phyloP scores from a whole-genome alignment of 2,329 filamentous ascomycete genomes.

The Didymella pinodella region DNA sequence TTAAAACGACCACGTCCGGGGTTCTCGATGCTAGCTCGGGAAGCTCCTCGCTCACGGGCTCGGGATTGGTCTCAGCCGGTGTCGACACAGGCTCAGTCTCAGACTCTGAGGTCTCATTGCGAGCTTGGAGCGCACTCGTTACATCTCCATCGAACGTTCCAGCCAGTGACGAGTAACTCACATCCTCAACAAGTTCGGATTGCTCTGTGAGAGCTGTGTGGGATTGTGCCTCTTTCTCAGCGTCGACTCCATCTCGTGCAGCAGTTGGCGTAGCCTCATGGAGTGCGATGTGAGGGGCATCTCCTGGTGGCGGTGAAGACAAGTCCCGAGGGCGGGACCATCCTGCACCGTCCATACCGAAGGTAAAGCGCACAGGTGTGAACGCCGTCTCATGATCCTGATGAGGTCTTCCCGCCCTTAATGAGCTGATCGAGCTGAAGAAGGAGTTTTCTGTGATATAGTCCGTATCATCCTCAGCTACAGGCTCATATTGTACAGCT shows the following conservation, averaged over 20 bases:
- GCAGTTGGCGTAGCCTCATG: background rate
- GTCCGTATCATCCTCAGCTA: slow-evolving; percentile 29
- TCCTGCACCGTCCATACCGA: slow-evolving; percentile 44
- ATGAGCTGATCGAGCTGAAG: slow-evolving; percentile 45
- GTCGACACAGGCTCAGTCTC: background rate
- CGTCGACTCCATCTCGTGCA: background rate
- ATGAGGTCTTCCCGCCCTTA: slow-evolving; percentile 32
- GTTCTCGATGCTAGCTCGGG: background rate
- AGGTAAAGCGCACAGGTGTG: slow-evolving; percentile 48
- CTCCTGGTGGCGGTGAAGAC: slow-evolving; percentile 30
- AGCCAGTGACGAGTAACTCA: background rate
- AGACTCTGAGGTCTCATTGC: background rate
- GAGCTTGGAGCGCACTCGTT: background rate
- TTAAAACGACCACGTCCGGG: background rate
- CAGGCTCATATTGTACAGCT: slow-evolving; percentile 13
- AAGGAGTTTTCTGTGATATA: slow-evolving; percentile 46
- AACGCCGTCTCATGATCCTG: slow-evolving; percentile 47
- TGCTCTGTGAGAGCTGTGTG: background rate
- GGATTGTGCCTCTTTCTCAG: background rate
- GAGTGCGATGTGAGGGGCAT: slow-evolving; percentile 7
- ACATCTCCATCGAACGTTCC: background rate
- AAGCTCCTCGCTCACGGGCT: too few relatives aligned
- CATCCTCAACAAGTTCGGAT: background rate
- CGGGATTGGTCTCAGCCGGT: background rate
- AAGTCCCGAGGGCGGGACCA: slow-evolving; percentile 29